Evolutionary conservation across 2,329 filamentous ascomycete species (phyloP).

Genomic region (Dactylellina parvicollis): DNA sequence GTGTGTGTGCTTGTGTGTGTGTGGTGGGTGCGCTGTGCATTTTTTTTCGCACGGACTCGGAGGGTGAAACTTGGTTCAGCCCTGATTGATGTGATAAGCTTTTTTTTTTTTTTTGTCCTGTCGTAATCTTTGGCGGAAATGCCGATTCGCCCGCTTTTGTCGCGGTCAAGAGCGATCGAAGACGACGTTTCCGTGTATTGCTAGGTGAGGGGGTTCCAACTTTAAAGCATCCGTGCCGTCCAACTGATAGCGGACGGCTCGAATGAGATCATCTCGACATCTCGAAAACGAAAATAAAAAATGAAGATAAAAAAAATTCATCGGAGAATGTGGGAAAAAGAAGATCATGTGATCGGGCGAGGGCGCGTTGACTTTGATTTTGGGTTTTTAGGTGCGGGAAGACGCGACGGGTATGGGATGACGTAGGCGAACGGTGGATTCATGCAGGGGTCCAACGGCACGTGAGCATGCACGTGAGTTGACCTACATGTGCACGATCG

Average conservation of each 20-base stretch:
- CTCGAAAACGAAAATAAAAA: background rate
- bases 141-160: conserved; percentile 13
- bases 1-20: no score
- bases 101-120: background rate
- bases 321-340: background rate
- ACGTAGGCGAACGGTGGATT: conserved; percentile 13
- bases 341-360: conserved; percentile 30
- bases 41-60: conserved; percentile 34
- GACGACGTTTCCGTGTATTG: no score
- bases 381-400: conserved; percentile 41
- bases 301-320: background rate
- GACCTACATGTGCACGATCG: no score
- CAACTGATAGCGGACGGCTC: background rate
- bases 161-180: background rate
- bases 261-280: background rate
- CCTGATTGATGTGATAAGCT: conserved; percentile 35
- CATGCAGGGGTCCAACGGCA: conserved; percentile 33
- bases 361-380: background rate
- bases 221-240: background rate
- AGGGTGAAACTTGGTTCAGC: conserved; percentile 32
- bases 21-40: conserved; percentile 1
- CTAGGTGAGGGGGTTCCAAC: background rate
- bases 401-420: conserved; percentile 33
- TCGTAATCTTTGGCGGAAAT: conserved; percentile 18
- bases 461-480: background rate